These are phyloP conservation scores for Acanthochlamys bracteata DNA, from an alignment of 106 monocot species.

Conservation along the genomic window DNA sequence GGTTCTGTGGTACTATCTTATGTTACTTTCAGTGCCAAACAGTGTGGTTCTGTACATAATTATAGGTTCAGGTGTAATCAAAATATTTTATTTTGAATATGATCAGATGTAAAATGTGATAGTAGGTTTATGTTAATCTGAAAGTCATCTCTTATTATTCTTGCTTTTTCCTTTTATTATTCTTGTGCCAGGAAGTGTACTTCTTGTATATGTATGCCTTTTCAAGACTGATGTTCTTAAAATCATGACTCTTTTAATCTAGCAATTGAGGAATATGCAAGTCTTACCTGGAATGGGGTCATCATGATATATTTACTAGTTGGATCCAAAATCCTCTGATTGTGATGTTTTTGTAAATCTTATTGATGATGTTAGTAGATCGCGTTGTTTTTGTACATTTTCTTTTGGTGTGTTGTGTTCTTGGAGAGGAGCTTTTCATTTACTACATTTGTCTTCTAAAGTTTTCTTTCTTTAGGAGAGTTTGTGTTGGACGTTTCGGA, in stretches of 20 bases:
- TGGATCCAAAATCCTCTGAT: too few relatives aligned
- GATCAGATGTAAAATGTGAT: constrained; percentile 24
- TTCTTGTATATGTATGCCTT: background rate
- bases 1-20: constrained; percentile 3
- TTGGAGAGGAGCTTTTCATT: too few relatives aligned
- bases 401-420: too few relatives aligned
- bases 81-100: constrained; percentile 12
- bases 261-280: background rate
- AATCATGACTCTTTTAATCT: background rate
- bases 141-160: constrained; percentile 6
- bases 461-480: too few relatives aligned
- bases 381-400: too few relatives aligned
- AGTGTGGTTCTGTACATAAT: constrained; percentile 24
- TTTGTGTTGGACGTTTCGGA: too few relatives aligned
- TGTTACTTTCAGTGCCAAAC: background rate
- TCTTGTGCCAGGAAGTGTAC: background rate
- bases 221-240: background rate
- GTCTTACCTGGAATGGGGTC: too few relatives aligned
- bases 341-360: too few relatives aligned
- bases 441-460: too few relatives aligned
- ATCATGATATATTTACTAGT: too few relatives aligned
- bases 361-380: too few relatives aligned
- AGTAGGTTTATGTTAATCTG: constrained; percentile 16
- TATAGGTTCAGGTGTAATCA: constrained; percentile 7
- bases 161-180: background rate